These are phyloP conservation scores for Posidonia oceanica DNA, from an alignment of 116 monocot species.

Conservation along the genomic window DNA sequence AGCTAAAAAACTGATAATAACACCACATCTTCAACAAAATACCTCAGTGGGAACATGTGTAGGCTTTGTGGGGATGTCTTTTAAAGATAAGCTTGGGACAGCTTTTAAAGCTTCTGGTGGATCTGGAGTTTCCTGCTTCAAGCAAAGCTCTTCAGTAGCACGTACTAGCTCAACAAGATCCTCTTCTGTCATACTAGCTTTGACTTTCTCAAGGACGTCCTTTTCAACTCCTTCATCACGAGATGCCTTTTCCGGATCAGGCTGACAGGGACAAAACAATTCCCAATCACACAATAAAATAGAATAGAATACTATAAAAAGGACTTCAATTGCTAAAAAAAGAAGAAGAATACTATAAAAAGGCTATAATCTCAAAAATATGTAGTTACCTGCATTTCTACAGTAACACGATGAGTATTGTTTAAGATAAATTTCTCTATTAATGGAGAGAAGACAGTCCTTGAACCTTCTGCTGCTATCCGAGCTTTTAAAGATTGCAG, in stretches of 20 bases:
- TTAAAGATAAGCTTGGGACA: constrained; percentile 82
- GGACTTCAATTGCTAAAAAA: neutral
- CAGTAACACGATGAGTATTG: constrained; percentile 80
- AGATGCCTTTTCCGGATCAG: constrained; percentile 96
- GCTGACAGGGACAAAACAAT: constrained; percentile 27
- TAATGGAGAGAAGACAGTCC: constrained; percentile 83
- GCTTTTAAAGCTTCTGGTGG: constrained; percentile 93
- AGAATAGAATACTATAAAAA: neutral
- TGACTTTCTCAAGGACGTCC: constrained; percentile 71
- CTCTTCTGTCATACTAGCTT: constrained; percentile 81
- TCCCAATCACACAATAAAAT: neutral
- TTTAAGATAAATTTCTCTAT: constrained; percentile 81
- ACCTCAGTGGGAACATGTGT: constrained; percentile 81
- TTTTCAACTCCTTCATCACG: constrained; percentile 73
- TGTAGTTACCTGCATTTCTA: constrained; percentile 83
- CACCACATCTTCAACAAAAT: constrained; percentile 1
- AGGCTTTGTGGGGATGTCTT: constrained; percentile 86
- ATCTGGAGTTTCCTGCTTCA: constrained; percentile 99
- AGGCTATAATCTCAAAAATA: neutral
- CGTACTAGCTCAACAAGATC: constrained; percentile 90
- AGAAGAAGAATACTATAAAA: neutral
- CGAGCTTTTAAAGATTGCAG: constrained; percentile 74
- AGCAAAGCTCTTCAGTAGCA: constrained; percentile 73
- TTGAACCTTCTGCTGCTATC: constrained; percentile 74
- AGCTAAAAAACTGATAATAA: too few species aligned